A percentile compares a stretch with the other conserved stretches of the same genome.
Evolutionary conservation across 306 rosid species (phyloP).

Genomic region (Adenanthera pavonina): DNA sequence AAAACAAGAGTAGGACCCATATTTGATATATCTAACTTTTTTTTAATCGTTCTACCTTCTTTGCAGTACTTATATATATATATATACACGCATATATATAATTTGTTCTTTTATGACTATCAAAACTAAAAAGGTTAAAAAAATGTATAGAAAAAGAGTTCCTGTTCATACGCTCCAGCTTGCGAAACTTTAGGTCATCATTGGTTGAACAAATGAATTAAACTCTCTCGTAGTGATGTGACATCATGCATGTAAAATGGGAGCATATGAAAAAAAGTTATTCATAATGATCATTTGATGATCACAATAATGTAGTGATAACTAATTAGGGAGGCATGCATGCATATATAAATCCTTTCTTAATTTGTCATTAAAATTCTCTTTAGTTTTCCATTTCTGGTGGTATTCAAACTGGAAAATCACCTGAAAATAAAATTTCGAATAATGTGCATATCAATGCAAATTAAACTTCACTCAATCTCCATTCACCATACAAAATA

Average conservation of each 20-base stretch:
- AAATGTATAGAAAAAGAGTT: conserved; percentile 35
- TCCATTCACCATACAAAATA: too few species aligned
- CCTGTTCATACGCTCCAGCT: conserved; percentile 35
- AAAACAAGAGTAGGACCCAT: conserved; percentile 32
- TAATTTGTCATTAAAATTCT: too few species aligned
- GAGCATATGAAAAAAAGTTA: background rate
- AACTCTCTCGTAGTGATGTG: conserved; percentile 40
- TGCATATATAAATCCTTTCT: background rate
- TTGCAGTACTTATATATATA: conserved; percentile 25
- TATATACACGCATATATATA: conserved; percentile 32
- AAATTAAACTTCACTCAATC: too few species aligned
- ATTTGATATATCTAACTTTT: background rate
- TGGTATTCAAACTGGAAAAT: too few species aligned
- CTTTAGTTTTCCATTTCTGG: too few species aligned
- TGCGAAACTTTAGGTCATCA: conserved; percentile 41
- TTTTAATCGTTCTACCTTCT: conserved; percentile 17
- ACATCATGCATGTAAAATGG: conserved; percentile 43
- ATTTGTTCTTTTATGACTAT: conserved; percentile 46
- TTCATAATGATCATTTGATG: background rate
- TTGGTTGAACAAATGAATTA: conserved; percentile 31
- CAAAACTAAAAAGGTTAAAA: conserved; percentile 30
- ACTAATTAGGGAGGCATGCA: background rate
- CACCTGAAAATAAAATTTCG: too few species aligned
- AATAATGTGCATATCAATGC: too few species aligned
- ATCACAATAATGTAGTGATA: background rate